A percentile compares a stretch with the other conserved stretches of the same genome.
These are phyloP conservation scores for Phytopythium mirpurense DNA, from an alignment of 352 stramenopile species.

Conservation along the genomic window DNA sequence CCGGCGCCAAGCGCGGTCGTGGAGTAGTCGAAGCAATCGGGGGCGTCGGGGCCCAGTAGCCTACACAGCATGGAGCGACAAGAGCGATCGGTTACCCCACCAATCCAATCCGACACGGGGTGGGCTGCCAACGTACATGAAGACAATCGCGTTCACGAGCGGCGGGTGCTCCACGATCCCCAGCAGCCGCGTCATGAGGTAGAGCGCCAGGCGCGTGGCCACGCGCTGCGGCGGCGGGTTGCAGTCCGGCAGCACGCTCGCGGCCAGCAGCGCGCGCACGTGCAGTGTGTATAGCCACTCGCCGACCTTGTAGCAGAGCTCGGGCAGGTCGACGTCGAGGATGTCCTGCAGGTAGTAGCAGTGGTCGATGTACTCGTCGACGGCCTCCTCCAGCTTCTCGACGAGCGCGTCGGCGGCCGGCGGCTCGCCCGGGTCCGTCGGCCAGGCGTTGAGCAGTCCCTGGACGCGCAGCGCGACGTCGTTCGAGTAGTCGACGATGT, in stretches of 20 bases:
- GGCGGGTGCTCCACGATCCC: conserved; percentile 76
- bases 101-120: background rate
- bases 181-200: conserved; percentile 67
- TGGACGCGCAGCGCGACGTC: conserved; percentile 76
- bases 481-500: conserved; percentile 72
- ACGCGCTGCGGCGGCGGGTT: conserved; percentile 63
- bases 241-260: conserved; percentile 75
- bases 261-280: conserved; percentile 58
- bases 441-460: conserved; percentile 62
- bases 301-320: conserved; percentile 78
- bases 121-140: conserved; percentile 39
- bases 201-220: conserved; percentile 70
- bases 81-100: background rate
- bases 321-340: conserved; percentile 74
- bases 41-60: conserved; percentile 54
- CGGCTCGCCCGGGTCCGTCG: conserved; percentile 9
- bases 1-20: conserved; percentile 47
- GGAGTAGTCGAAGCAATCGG: conserved; percentile 58
- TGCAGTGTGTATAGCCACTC: conserved; percentile 69
- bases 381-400: conserved; percentile 75
- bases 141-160: conserved; percentile 72
- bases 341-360: conserved; percentile 85
- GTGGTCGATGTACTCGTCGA: conserved; percentile 82
- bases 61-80: conserved; percentile 12
- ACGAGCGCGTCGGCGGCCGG: conserved; percentile 18